These are phyloP conservation scores for Emergomyces orientalis DNA, from an alignment of 2,329 filamentous ascomycete species.

Conservation along the genomic window DNA sequence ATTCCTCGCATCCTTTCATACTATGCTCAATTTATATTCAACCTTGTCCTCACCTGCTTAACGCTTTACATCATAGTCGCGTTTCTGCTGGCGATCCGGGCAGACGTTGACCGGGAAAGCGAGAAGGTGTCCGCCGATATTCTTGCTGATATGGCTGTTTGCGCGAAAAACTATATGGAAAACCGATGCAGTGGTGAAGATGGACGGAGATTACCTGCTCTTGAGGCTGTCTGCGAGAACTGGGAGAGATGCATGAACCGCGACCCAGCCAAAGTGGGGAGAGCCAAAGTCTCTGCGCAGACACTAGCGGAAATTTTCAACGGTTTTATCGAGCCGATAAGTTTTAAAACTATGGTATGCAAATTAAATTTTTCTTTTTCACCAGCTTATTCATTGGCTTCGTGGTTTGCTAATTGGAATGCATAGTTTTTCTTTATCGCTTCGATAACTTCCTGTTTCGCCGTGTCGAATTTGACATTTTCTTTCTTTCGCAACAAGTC, in stretches of 20 bases:
- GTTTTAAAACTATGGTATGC: constrained; percentile 68
- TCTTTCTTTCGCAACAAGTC: constrained; percentile 43
- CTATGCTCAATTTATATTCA: constrained; percentile 54
- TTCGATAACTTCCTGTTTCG: constrained; percentile 41
- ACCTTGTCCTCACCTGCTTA: constrained; percentile 40
- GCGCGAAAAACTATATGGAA: constrained; percentile 60
- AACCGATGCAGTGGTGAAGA: constrained; percentile 64
- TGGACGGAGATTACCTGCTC: constrained; percentile 53
- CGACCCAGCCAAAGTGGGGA: constrained; percentile 67
- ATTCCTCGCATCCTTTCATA: constrained; percentile 57
- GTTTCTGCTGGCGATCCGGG: constrained; percentile 59
- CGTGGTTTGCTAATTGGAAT: background rate
- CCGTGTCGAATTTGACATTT: constrained; percentile 52
- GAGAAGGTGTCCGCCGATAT: constrained; percentile 59
- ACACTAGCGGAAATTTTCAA: constrained; percentile 92
- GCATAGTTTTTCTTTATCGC: constrained; percentile 31
- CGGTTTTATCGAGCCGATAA: constrained; percentile 82
- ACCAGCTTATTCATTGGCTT: background rate
- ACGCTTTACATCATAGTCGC: constrained; percentile 58
- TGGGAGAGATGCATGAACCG: constrained; percentile 86
- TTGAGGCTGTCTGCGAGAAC: constrained; percentile 62
- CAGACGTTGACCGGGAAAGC: constrained; percentile 65
- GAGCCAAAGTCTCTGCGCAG: constrained; percentile 71
- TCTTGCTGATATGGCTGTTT: constrained; percentile 62
- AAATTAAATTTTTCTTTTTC: constrained; percentile 13